A percentile compares a stretch with the other conserved stretches of the same genome.
These are phyloP conservation scores for Rutstroemia sp. DNA, from an alignment of 2,329 filamentous ascomycete species.

Conservation along the genomic window DNA sequence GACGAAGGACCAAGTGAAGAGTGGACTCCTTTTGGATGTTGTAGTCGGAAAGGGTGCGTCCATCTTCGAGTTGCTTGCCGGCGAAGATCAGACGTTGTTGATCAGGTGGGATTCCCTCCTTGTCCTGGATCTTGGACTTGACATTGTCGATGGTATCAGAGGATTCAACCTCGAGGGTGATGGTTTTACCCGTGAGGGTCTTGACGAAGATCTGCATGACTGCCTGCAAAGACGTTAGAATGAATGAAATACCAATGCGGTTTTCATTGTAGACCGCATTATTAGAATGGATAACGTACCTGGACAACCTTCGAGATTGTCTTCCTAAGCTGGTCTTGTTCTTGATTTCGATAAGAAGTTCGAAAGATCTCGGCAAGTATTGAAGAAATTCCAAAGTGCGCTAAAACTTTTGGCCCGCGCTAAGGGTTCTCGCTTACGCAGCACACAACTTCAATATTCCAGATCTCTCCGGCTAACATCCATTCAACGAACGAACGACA, in stretches of 20 bases:
- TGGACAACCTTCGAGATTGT: conserved; percentile 27
- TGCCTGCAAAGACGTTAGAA: conserved; percentile 32
- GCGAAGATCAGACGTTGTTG: conserved; percentile 99
- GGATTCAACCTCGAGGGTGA: conserved; percentile 99
- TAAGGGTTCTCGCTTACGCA: conserved; percentile 10
- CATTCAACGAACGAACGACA: conserved; percentile 6
- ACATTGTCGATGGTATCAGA: conserved; percentile 99
- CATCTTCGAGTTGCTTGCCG: conserved; percentile 99
- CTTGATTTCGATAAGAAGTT: conserved; percentile 4
- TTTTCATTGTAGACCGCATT: background rate
- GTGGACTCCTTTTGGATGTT: conserved; percentile 99
- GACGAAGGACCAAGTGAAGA: conserved; percentile 94
- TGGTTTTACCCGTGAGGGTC: conserved; percentile 98
- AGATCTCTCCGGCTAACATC: background rate
- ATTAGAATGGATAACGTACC: conserved; percentile 15
- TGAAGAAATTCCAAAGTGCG: background rate
- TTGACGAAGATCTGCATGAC: conserved; percentile 50
- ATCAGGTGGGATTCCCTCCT: conserved; percentile 98
- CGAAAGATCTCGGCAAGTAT: conserved; percentile 4
- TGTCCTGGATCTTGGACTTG: conserved; percentile 98
- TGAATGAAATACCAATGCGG: background rate
- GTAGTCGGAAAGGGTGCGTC: conserved; percentile 98
- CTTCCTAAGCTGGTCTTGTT: conserved; percentile 25
- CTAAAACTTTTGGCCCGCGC: conserved; percentile 3
- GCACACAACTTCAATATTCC: conserved; percentile 7